phyloP scores from a whole-genome alignment of 1,284 basidiomycete genomes.

The Inonotus obliquus region DNA sequence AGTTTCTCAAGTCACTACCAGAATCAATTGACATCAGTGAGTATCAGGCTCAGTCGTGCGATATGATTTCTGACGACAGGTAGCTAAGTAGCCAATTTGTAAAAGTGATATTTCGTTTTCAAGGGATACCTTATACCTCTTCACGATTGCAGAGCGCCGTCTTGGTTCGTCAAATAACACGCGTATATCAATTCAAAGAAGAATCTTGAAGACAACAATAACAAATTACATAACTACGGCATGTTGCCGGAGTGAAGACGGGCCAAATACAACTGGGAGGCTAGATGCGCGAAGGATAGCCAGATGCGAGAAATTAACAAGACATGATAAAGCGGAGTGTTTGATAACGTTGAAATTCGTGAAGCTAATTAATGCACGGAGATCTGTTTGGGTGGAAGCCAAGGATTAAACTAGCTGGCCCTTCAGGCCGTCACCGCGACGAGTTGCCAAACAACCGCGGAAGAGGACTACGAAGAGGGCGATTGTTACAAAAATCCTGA shows the following conservation, averaged over 20 bases:
- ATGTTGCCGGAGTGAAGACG: too few species aligned
- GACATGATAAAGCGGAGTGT: not conserved
- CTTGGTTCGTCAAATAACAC: too few species aligned
- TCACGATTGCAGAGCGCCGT: too few species aligned
- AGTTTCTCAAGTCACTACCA: conserved; percentile 16
- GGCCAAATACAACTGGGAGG: too few species aligned
- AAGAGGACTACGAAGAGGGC: conserved; percentile 46
- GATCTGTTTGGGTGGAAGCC: not conserved
- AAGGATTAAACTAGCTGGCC: conserved; percentile 41
- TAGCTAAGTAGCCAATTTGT: not conserved
- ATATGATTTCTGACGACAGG: not conserved
- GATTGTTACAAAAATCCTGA: conserved; percentile 53
- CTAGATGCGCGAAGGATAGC: too few species aligned
- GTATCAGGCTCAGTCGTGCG: not conserved
- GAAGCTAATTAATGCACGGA: not conserved
- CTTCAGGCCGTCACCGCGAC: conserved; percentile 52
- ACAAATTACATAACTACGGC: too few species aligned
- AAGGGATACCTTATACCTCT: too few species aligned
- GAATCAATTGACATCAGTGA: conserved; percentile 15
- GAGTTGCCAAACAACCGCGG: conserved; percentile 46
- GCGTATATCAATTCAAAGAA: too few species aligned
- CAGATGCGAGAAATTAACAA: too few species aligned
- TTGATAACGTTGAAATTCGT: not conserved
- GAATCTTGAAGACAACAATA: too few species aligned
- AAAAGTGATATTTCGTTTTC: too few species aligned